Conservation (phyloP, 1,284 basidiomycete species). For the Apiotrichum porosum region DNA sequence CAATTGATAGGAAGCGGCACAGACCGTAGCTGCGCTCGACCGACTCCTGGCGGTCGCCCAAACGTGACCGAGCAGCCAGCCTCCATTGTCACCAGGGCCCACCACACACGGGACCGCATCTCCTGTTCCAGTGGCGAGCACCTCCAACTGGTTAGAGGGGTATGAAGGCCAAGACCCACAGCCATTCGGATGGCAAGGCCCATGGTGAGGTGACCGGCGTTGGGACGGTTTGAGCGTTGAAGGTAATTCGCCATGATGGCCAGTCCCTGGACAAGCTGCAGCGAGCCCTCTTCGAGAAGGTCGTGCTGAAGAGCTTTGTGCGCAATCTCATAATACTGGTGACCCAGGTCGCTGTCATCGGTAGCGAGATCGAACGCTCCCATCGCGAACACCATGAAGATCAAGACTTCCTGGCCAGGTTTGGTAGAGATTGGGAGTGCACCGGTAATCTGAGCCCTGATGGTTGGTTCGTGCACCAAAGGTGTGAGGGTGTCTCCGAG, state of each 20-base stretch:
- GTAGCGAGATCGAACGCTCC: conserved; percentile 19
- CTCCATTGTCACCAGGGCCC: conserved; percentile 21
- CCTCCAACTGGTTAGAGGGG: neutral
- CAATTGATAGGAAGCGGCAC: no score
- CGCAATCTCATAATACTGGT: conserved; percentile 20
- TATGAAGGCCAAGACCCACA: conserved; percentile 21
- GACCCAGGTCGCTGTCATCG: conserved; percentile 12
- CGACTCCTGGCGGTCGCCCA: conserved; percentile 2
- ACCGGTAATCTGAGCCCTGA: conserved; percentile 24
- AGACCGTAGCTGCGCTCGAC: no score
- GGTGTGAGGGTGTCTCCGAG: conserved; percentile 17
- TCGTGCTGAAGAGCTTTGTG: conserved; percentile 12
- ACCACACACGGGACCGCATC: conserved; percentile 22
- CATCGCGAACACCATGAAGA: conserved; percentile 33
- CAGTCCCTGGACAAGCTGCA: conserved; percentile 25
- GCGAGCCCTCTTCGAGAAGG: conserved; percentile 21
- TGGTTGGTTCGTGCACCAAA: conserved; percentile 28
- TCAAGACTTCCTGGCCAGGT: conserved; percentile 12
- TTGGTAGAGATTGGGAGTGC: conserved; percentile 21
- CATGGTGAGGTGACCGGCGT: conserved; percentile 23
- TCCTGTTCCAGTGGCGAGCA: conserved; percentile 15
- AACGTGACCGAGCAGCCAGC: conserved; percentile 25
- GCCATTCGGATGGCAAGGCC: conserved; percentile 21
- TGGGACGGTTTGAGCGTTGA: conserved; percentile 23
- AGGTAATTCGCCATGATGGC: conserved; percentile 33